These are phyloP conservation scores for Eucommia ulmoides DNA, from an alignment of 257 asterid genomes.

Conservation along the genomic window DNA sequence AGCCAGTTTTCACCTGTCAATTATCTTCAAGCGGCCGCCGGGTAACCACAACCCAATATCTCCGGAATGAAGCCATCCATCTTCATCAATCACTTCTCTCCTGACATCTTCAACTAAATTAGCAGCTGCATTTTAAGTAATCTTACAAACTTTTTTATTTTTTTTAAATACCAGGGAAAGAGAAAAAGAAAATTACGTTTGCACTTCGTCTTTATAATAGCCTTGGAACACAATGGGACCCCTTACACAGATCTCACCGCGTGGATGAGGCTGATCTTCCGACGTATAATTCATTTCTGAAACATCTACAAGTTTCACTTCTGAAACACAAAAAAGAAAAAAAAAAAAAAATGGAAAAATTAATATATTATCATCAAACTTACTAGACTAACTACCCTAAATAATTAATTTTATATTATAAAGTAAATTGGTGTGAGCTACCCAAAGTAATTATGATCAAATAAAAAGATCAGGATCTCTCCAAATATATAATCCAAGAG, in stretches of 20 bases:
- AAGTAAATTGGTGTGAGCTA: too few species aligned
- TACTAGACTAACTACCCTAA: too few species aligned
- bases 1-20: constrained; percentile 71
- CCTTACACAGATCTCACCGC: constrained; percentile 96
- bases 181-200: constrained; percentile 41
- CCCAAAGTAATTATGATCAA: too few species aligned
- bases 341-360: too few species aligned
- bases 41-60: constrained; percentile 97
- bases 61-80: constrained; percentile 91
- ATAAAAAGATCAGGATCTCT: too few species aligned
- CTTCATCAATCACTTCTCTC: constrained; percentile 78
- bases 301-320: constrained; percentile 86
- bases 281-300: constrained; percentile 96
- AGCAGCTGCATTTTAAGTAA: too few species aligned
- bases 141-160: too few species aligned
- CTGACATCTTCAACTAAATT: constrained; percentile 29
- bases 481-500: too few species aligned
- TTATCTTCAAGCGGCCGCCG: constrained; percentile 86
- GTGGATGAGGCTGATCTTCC: constrained; percentile 87
- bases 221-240: constrained; percentile 83
- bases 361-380: too few species aligned
- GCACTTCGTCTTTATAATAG: constrained; percentile 82
- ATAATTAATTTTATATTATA: too few species aligned
- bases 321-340: constrained; percentile 21
- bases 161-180: constrained; percentile 3